Base-by-base conservation (phyloP, 2,329 filamentous ascomycete genomes). In the Mollisia scopiformis region DNA sequence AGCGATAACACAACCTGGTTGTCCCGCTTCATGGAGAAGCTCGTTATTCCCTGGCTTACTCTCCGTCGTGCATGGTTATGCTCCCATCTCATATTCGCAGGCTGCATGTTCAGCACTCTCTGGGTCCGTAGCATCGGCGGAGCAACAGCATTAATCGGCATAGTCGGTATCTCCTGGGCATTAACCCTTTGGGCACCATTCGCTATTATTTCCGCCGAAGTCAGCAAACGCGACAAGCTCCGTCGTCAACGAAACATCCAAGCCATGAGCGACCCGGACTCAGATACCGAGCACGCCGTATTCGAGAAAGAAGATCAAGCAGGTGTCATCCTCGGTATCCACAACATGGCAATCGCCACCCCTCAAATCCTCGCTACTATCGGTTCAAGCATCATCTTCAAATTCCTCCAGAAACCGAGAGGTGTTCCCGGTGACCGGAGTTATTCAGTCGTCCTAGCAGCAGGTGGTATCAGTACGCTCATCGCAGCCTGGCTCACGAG, bases 121-220 rank as follows among this genome's bases (percentile, higher is more conserved):
- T 82, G 96, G 62, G 91, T 96, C 39, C 83, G 81, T 41, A 87
- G 85, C 2, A 88, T 92, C 7, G 79, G 84, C 59, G 85, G 83
- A 10, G 94, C 91, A 1, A 96, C 91, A 0, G 81, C 86, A 1
- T 83, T 97, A 33, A 89, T 97, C 58, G 91, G 88, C 1, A 78
- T 95, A 25, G 88, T 96, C 51, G 94, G 94, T 33, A 87, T 98
- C 61, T 93, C 92, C 1, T 98, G 94, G 94, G 93, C 93, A 23
- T 80, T 97, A 70, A 93, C 93, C 1, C 85, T 96, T 27, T 98
- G 94, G 94, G 94, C 93, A 0, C 94, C 94, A 0, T 98, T 94
- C 79, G 93, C 94, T 39, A 90, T 98, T 69, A 97, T 98, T 73
- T 93, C 92, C 49, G 92, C 92, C 5, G 94, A 98, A 75, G 93